These are phyloP conservation scores for Tylopilus sp. DNA, from an alignment of 1,284 basidiomycete genomes.

Conservation along the genomic window DNA sequence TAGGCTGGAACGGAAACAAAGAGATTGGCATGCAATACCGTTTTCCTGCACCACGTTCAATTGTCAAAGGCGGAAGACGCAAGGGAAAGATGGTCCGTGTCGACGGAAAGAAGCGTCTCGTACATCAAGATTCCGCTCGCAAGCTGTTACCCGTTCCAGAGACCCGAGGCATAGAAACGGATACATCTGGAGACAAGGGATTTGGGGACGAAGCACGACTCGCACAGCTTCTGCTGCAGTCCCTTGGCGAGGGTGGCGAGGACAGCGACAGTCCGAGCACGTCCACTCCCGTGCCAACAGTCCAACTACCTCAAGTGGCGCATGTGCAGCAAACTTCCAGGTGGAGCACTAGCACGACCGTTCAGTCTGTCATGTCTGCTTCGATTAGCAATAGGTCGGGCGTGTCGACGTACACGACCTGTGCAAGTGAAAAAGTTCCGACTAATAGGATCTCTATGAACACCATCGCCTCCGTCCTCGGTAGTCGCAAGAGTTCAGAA, in stretches of 20 bases:
- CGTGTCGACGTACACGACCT: slow-evolving; percentile 30
- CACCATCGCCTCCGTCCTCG: slow-evolving; percentile 27
- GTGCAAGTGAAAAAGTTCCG: slow-evolving; percentile 27
- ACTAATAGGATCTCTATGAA: slow-evolving; percentile 31
- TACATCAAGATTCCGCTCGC: slow-evolving; percentile 30
- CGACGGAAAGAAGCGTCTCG: slow-evolving; percentile 21
- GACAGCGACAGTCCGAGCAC: background rate
- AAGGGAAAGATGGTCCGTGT: slow-evolving; percentile 18
- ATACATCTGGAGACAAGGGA: slow-evolving; percentile 19
- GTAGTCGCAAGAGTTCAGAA: slow-evolving; percentile 30
- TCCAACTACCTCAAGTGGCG: slow-evolving; percentile 15
- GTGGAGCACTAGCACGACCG: slow-evolving; percentile 33
- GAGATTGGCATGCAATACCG: slow-evolving; percentile 31
- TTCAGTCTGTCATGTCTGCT: slow-evolving; percentile 26
- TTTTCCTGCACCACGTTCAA: slow-evolving; percentile 32
- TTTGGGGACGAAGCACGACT: slow-evolving; percentile 30
- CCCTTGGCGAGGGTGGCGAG: slow-evolving; percentile 19
- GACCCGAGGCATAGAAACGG: slow-evolving; percentile 15
- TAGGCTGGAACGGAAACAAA: slow-evolving; percentile 24
- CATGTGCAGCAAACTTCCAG: slow-evolving; percentile 25
- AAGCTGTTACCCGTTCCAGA: slow-evolving; percentile 26
- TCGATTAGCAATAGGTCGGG: slow-evolving; percentile 31
- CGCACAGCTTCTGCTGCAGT: slow-evolving; percentile 32
- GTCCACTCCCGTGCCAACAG: slow-evolving; percentile 2
- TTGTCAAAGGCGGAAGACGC: slow-evolving; percentile 21